These are phyloP conservation scores for Mollisia scopiformis DNA, from an alignment of 2,329 filamentous ascomycete genomes.

Conservation along the genomic window DNA sequence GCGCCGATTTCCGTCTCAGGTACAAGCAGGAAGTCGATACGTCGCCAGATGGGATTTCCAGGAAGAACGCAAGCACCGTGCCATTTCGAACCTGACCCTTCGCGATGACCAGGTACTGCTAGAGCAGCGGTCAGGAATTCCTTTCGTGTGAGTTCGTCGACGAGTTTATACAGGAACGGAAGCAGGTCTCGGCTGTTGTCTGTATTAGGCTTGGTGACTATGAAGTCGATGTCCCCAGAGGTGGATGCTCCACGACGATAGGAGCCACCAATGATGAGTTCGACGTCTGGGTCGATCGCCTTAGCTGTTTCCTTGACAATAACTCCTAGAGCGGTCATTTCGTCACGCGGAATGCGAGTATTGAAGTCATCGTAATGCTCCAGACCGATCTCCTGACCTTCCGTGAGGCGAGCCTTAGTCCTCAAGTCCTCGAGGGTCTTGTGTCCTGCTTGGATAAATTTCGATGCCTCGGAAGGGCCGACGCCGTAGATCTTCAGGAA, in stretches of 20 bases:
- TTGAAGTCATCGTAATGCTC: slow-evolving; percentile 81
- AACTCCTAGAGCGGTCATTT: slow-evolving; percentile 71
- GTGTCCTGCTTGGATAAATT: slow-evolving; percentile 77
- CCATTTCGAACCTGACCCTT: slow-evolving; percentile 72
- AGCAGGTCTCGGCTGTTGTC: slow-evolving; percentile 57
- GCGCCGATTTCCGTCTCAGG: slow-evolving; percentile 80
- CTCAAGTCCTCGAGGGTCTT: slow-evolving; percentile 74
- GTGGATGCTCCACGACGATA: slow-evolving; percentile 77
- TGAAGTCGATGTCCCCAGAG: slow-evolving; percentile 83
- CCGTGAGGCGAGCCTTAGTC: slow-evolving; percentile 62
- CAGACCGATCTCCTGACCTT: slow-evolving; percentile 75
- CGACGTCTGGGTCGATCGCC: slow-evolving; percentile 62
- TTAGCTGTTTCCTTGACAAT: slow-evolving; percentile 64
- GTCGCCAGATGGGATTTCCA: slow-evolving; percentile 64
- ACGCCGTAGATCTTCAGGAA: slow-evolving; percentile 84
- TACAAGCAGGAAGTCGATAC: slow-evolving; percentile 84
- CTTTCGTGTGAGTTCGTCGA: slow-evolving; percentile 59
- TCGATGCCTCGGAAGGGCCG: slow-evolving; percentile 68
- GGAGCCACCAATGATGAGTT: slow-evolving; percentile 79
- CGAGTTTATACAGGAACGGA: slow-evolving; percentile 63
- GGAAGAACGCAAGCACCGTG: slow-evolving; percentile 82
- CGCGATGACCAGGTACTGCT: slow-evolving; percentile 50
- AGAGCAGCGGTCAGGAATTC: slow-evolving; percentile 74
- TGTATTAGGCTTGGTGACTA: slow-evolving; percentile 73
- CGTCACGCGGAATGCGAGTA: slow-evolving; percentile 73